These are phyloP conservation scores for Boletus bicolor DNA, from an alignment of 768 basidiomycete species.

Conservation along the genomic window DNA sequence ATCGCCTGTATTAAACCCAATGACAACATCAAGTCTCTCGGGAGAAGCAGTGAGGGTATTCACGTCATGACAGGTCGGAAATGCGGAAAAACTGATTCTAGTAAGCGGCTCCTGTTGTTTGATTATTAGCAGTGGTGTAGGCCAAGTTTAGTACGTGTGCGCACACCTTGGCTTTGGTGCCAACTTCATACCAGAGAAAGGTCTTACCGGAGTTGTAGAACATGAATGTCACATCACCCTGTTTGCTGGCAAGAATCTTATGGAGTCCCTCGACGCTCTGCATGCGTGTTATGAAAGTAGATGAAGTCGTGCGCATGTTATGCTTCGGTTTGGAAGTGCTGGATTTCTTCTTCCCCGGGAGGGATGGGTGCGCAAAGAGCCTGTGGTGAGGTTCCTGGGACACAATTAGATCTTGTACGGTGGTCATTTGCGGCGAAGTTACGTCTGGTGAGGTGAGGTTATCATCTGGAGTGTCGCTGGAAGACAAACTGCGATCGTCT, in stretches of 20 bases:
- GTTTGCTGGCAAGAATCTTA: conserved; percentile 68
- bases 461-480: conserved; percentile 76
- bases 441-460: conserved; percentile 41
- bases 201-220: conserved; percentile 88
- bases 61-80: conserved; percentile 90
- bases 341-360: conserved; percentile 58
- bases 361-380: conserved; percentile 57
- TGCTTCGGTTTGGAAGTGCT: conserved; percentile 73
- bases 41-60: conserved; percentile 74
- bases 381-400: conserved; percentile 42
- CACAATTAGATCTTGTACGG: conserved; percentile 29
- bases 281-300: conserved; percentile 86
- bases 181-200: conserved; percentile 83
- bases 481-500: conserved; percentile 75
- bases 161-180: conserved; percentile 77
- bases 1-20: conserved; percentile 95
- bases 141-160: neutral
- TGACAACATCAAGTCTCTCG: conserved; percentile 80
- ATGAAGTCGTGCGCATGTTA: conserved; percentile 86
- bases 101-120: conserved; percentile 79
- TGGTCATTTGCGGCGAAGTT: conserved; percentile 32
- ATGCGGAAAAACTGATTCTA: conserved; percentile 78
- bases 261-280: conserved; percentile 77
- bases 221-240: conserved; percentile 81
- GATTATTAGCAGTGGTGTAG: conserved; percentile 6